Evolutionary conservation across 352 stramenopile species (phyloP), one percentile per base, ranked within the genome.

Genomic region (Phytophthora gonapodyides): DNA sequence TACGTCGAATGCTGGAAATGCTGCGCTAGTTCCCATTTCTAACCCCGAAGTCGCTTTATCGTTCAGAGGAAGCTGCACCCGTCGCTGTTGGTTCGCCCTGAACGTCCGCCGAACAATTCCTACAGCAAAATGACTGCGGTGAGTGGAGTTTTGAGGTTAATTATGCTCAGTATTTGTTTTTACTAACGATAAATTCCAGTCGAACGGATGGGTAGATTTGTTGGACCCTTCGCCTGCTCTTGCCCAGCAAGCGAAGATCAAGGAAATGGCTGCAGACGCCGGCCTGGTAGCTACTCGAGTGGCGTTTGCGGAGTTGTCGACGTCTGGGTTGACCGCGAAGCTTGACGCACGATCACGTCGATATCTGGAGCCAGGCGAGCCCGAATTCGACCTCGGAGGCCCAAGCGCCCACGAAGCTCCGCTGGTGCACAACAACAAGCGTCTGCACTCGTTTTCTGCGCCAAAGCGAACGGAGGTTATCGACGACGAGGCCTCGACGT

Each of bases 51-150:
- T 56, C 8, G 2, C 54, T 12, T 38, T 34, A 2, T 57, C 42
- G 16, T 43, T 19, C 40, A 90, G 78, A 82, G 78, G 51, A 88
- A 88, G 49, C 48, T 83, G 2, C 68, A 86, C 55, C 74, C 79
- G 2, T 76, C 71, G 38, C 63, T 88, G 27, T 59, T 88, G 40
- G 63, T 77, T 15, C 77, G 81, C 33, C 84, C 80, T 2, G 84
- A 94, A 34, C 82, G 84, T 17, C 84, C 84, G 12, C 84, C 84
- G 7, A 90, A 88, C 48, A 42, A 85, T 50, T 94, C 83, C 0
- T 94, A 93, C 71, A 93, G 63, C 57, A 80, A 80, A 7, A 91
- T 92, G 78, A 55, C 61, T 12, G 76, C 83, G n/a, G 85, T 91
- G 59, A 48, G 80, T 76, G 16, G 44, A 0, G 17, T 36, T 1